Conservation (phyloP, 164 flowering plant genomes). For the Dillenia suffruticosa region DNA sequence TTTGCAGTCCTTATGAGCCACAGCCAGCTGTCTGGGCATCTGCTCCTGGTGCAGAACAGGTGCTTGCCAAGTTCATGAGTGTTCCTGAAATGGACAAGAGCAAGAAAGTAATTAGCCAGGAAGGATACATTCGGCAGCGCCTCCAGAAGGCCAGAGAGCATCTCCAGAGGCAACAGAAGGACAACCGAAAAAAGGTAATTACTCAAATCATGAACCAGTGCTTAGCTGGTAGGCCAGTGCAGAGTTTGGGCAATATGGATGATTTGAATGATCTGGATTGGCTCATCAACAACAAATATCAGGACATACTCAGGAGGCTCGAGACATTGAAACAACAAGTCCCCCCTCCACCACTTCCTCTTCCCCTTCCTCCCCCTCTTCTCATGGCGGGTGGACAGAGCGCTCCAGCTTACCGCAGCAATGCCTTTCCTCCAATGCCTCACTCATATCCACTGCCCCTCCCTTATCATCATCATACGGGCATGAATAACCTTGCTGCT, state of each 20-base stretch:
- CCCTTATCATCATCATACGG: no score
- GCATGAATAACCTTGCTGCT: no score
- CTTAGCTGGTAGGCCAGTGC: slow-evolving; percentile 29
- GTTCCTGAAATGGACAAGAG: slow-evolving; percentile 65
- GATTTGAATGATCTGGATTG: slow-evolving; percentile 44
- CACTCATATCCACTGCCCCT: no score
- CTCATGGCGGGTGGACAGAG: neutral
- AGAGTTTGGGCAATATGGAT: slow-evolving; percentile 9
- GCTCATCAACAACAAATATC: slow-evolving; percentile 39
- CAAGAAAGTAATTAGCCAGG: slow-evolving; percentile 75
- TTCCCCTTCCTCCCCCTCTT: no score
- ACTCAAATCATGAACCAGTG: slow-evolving; percentile 35
- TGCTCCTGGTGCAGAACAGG: slow-evolving; percentile 24
- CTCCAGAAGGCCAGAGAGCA: slow-evolving; percentile 44
- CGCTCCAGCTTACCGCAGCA: neutral
- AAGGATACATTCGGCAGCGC: slow-evolving; percentile 44
- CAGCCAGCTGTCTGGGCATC: slow-evolving; percentile 67
- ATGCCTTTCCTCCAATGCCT: neutral
- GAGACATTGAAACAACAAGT: slow-evolving; percentile 7
- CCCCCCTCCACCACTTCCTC: no score
- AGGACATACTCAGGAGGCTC: slow-evolving; percentile 27
- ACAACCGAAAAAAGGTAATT: slow-evolving; percentile 43
- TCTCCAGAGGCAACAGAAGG: slow-evolving; percentile 37
- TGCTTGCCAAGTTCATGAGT: slow-evolving; percentile 35
- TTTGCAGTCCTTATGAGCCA: slow-evolving; percentile 38